Base-by-base conservation (phyloP, 1,139 yeast genomes). In the Kluyveromyces marxianus region DNA sequence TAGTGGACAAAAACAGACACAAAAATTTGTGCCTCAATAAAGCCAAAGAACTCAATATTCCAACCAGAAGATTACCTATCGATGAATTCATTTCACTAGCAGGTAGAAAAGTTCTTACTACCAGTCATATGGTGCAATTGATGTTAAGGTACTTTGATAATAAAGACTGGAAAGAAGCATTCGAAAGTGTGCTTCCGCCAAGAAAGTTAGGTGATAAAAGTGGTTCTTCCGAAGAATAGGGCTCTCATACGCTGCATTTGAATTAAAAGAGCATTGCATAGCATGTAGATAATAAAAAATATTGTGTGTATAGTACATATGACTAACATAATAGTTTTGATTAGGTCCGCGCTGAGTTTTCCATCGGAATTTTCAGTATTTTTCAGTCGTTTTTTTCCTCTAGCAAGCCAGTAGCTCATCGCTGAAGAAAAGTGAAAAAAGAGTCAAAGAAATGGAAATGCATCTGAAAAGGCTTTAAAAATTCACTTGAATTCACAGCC, bases 1-100 rank as follows among this genome's bases (percentile, higher is more conserved):
- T 92, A 46, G 97, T 92, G 6, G 98, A 92, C 65, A 92, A 90
- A 65, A 95, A 95, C 53, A 76, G 97, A 55, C 85, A 92, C 69
- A 90, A 90, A 66, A 72, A 74, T 51, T 67, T 92, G 43, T 92
- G 98, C 65, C 74, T 79, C 47, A 75, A 84, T 54, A 92, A 90
- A 64, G 98, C 98, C 1, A 74, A 79, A 54, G 69, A 72, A 50
- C 69, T 86, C 55, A 89, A 89, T 0, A 72, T 92, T 25, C 66
- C 71, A 39, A 87, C 95, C 3, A 92, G 82, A 25, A 75, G 87
- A 57, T 73, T 92, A 48, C 98, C 98, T 3, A 88, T 92, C 50
- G 95, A 83, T 48, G 86, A 89, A 65, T 88, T 75, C 59, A 85
- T 92, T 50, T 77, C 83, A 56, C 68, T 92, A 49, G 81, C 86